Evolutionary conservation across 768 basidiomycete species (phyloP), one percentile per base, ranked within the genome.

Genomic region (Mycena floridula): DNA sequence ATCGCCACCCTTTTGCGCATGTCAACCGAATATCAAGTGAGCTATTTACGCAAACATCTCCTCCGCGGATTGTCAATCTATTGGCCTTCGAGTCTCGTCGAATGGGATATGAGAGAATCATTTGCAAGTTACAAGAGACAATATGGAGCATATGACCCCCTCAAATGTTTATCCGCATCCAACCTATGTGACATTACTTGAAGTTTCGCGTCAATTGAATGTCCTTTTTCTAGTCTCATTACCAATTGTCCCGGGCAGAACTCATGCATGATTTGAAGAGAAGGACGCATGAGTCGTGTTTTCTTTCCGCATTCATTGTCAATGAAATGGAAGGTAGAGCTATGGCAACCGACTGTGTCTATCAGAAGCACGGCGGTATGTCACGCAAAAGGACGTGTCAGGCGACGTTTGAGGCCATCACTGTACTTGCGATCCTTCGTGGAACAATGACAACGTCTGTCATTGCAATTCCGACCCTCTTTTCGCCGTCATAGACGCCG

Each of bases 271-370:
- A 82, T 30, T 69, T 87, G 7, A 77, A 74, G 46, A 85, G 86
- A 7, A 80, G 84, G 43, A 85, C 89, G 63, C 76, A 82, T 42
- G 73, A 77, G 9, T 79, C 82, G 7, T 79, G 85, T 35, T 88
- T 78, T 61, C 75, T 89, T 43, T 86, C 85, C 9, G 82, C 81
- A 7, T 89, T 89, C 58, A 76, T 89, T 54, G 80, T 82, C 43
- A 81, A 80, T 54, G 76, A 86, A 49, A 70, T 88, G 18, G 85
- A 88, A 64, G 79, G 80, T 38, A 70, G 86, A 48, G 59, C 70
- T 28, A 67, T 78, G 15, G 73, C 77, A 12, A 28, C 55, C 7
- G 56, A 56, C 48, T 86, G 85, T 56, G 50, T 73, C 9, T 65
- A 76, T 54, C 65, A 65, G n/a, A 65, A 68, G 54, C 74, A 80